These are phyloP conservation scores for Phytophthora podocarpi DNA, from an alignment of 352 stramenopile genomes.

Conservation along the genomic window DNA sequence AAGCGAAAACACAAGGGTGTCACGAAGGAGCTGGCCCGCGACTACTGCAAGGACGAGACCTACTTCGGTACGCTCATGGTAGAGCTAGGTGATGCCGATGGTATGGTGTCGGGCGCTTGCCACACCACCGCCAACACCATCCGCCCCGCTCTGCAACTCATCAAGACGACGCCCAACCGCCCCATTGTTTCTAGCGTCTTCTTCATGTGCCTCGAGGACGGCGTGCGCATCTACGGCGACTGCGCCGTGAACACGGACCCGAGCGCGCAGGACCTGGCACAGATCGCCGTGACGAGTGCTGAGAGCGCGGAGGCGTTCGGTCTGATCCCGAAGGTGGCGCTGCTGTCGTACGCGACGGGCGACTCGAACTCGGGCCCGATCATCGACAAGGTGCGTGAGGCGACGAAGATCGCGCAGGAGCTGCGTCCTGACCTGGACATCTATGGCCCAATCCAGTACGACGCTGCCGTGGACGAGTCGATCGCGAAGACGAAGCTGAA, in stretches of 20 bases:
- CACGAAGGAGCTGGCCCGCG: constrained; percentile 53
- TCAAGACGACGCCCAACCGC: constrained; percentile 77
- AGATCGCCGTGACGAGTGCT: constrained; percentile 82
- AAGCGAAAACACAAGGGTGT: constrained; percentile 89
- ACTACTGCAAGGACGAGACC: constrained; percentile 70
- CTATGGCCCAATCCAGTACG: constrained; percentile 87
- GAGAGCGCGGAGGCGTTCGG: constrained; percentile 80
- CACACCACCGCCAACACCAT: constrained; percentile 91
- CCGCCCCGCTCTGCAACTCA: constrained; percentile 84
- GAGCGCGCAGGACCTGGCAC: constrained; percentile 69
- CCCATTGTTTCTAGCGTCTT: constrained; percentile 85
- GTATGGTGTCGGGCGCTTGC: constrained; percentile 85
- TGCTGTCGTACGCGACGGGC: constrained; percentile 85
- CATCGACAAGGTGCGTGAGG: constrained; percentile 85
- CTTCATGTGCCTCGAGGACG: constrained; percentile 88
- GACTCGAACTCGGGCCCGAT: constrained; percentile 79
- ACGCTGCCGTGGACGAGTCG: constrained; percentile 74
- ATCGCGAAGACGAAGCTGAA: constrained; percentile 88
- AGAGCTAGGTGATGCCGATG: constrained; percentile 75
- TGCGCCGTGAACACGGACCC: constrained; percentile 88
- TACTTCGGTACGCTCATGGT: constrained; percentile 91
- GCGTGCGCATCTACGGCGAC: constrained; percentile 85
- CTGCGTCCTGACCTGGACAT: constrained; percentile 79
- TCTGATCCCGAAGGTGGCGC: constrained; percentile 79
- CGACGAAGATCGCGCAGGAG: constrained; percentile 70